Base-by-base conservation (phyloP, 2,329 filamentous ascomycete genomes). In the Rhinocladiella mackenziei region DNA sequence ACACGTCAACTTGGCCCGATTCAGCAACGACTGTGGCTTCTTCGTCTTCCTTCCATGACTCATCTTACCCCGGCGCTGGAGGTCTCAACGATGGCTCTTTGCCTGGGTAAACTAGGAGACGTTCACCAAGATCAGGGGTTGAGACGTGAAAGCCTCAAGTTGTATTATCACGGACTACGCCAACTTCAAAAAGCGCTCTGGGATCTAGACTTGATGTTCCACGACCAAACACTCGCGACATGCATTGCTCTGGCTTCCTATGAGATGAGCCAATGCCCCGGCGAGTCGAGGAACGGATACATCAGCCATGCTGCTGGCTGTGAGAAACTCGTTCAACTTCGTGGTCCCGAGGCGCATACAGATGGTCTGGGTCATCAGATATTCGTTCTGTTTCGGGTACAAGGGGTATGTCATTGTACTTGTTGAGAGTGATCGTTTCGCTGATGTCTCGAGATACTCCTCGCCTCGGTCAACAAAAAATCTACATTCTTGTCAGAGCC, bases 181-280 rank as follows among this genome's bases (percentile, higher is more conserved):
- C 56, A 66, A 17, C 53, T 67, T 14, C 63, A 65, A 37, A 57
- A 55, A 20, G 64, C 65, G 1, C 50, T 67, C 2, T 62, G 57
- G 54, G 48, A 62, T 44, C 57, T 51, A 1, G 40, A 50, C 2
- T 38, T 60, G 22, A 62, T 63, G 57, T 60, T 58, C 37, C 52
- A 58, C 30, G 61, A 67, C 31, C 61, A 62, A 18, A 66, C 62
- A 0, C 53, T 66, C 8, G 62, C 61, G 9, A 60, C 63, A 3
- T 67, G 64, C 37, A 54, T 67, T 51, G 55, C 60, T 5, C 43
- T 67, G 2, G 53, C 57, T 14, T 54, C 63, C 35, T 68, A 67
- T 34, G 62, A 64, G 40, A 43, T 62, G 7, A 48, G 59, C 22
- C 63, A 67, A 51, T 68, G 65, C 46, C 65, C 65, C 0, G 54